Evolutionary conservation across 1,139 yeast species (phyloP).

Genomic region (Protomyces macrosporus): DNA sequence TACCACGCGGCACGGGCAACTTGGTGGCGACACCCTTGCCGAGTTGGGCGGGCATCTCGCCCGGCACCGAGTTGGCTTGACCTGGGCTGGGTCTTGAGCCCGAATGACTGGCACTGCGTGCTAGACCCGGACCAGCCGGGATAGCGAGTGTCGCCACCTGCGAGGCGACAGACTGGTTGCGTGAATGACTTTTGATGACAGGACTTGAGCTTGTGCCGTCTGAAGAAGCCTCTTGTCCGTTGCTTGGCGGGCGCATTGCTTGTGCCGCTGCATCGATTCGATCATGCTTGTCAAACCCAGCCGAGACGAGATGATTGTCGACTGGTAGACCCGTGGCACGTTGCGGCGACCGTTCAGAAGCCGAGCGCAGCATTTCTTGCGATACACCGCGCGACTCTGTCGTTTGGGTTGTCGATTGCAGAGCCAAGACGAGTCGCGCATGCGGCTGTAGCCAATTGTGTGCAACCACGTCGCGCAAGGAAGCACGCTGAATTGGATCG

Average conservation of each 20-base stretch:
- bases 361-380: constrained; percentile 8
- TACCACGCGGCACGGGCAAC: constrained; percentile 22
- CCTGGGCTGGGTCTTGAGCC: background rate
- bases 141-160: constrained; percentile 1
- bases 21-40: background rate
- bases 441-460: constrained; percentile 88
- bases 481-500: constrained; percentile 74
- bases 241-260: background rate
- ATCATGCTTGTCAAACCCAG: constrained; percentile 27
- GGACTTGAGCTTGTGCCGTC: constrained; percentile 30
- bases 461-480: constrained; percentile 60
- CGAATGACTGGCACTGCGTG: constrained; percentile 17
- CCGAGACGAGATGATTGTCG: constrained; percentile 24
- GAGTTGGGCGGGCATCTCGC: background rate
- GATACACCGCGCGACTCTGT: background rate
- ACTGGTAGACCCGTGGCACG: constrained; percentile 9
- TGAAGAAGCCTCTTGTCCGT: constrained; percentile 30
- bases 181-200: background rate
- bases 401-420: background rate
- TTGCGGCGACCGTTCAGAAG: constrained; percentile 5
- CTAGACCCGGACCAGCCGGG: constrained; percentile 12
- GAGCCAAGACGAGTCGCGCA: constrained; percentile 43
- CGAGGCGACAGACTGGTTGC: background rate
- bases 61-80: background rate
- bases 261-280: constrained; percentile 21